A percentile compares a stretch with the other conserved stretches of the same genome.
phyloP scores from a whole-genome alignment of 306 rosid species.

The Morella rubra region DNA sequence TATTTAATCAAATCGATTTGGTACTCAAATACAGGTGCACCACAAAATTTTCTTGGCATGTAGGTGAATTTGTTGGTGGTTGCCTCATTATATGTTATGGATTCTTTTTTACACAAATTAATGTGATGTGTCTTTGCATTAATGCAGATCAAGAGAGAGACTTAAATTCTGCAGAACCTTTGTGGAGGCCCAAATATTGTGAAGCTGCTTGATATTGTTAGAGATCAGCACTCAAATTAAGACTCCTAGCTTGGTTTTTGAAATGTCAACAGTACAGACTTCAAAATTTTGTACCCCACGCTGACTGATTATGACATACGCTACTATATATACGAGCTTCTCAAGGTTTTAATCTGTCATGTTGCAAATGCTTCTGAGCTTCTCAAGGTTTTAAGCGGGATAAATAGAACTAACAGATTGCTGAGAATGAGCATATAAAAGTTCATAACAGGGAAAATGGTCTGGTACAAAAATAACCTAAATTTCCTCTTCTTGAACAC shows the following conservation, averaged over 20 bases:
- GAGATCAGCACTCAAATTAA: slow-evolving; percentile 91
- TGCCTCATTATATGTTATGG: not conserved
- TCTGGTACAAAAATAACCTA: not conserved
- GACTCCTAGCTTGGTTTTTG: slow-evolving; percentile 87
- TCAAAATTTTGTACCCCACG: slow-evolving; percentile 81
- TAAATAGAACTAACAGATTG: not conserved
- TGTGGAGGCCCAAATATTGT: slow-evolving; percentile 94
- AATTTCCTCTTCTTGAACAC: not conserved
- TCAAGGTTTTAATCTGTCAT: slow-evolving; percentile 51
- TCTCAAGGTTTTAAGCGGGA: too few relatives aligned
- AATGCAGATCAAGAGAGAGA: slow-evolving; percentile 87
- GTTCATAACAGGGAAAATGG: not conserved
- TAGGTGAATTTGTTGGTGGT: not conserved
- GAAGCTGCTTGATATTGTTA: slow-evolving; percentile 81
- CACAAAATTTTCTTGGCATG: not conserved
- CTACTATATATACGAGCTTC: slow-evolving; percentile 87
- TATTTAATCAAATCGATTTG: not conserved
- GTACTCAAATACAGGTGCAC: not conserved
- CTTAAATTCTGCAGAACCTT: slow-evolving; percentile 85
- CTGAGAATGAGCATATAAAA: not conserved
- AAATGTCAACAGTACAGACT: slow-evolving; percentile 89
- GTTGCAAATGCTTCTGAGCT: not conserved
- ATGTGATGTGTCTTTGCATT: not conserved
- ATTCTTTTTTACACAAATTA: not conserved
- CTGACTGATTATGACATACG: slow-evolving; percentile 87